These are phyloP conservation scores for Metschnikowia peoriensis DNA, from an alignment of 805 yeast genomes.

Conservation along the genomic window DNA sequence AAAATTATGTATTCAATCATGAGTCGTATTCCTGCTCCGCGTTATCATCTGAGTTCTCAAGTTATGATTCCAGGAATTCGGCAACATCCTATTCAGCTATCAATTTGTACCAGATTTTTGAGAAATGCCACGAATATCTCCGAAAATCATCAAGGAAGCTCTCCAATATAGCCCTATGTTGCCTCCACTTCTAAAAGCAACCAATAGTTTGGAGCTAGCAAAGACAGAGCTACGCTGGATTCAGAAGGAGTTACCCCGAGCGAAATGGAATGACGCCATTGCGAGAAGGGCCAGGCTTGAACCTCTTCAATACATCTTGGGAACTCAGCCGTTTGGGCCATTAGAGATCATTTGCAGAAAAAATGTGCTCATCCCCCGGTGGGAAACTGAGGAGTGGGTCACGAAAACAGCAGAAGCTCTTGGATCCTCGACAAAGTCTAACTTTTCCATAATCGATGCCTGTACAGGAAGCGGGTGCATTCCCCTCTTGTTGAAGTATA, in stretches of 20 bases:
- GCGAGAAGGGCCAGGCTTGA: constrained; percentile 46
- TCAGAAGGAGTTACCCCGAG: constrained; percentile 48
- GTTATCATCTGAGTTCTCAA: no score
- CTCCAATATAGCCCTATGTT: constrained; percentile 24
- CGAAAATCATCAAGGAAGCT: constrained; percentile 29
- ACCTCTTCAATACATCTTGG: constrained; percentile 85
- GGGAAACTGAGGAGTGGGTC: constrained; percentile 96
- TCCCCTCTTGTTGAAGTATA: constrained; percentile 47
- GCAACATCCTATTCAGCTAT: no score
- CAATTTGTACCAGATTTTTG: no score
- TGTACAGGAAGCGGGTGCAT: constrained; percentile 63
- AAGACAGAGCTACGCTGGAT: constrained; percentile 66
- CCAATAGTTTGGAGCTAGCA: constrained; percentile 40
- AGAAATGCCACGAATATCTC: constrained; percentile 34
- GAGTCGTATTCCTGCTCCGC: no score
- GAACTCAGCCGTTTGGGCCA: constrained; percentile 82
- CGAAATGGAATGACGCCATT: constrained; percentile 53
- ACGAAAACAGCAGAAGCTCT: constrained; percentile 32
- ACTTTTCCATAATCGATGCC: constrained; percentile 14
- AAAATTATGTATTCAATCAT: no score
- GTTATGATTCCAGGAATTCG: no score
- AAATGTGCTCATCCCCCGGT: constrained; percentile 82
- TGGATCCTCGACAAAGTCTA: background rate
- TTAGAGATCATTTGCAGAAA: constrained; percentile 57
- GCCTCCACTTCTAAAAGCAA: constrained; percentile 34